Evolutionary conservation across 177 flowering plant genomes (phyloP).

Genomic region (Vitis hybrid): DNA sequence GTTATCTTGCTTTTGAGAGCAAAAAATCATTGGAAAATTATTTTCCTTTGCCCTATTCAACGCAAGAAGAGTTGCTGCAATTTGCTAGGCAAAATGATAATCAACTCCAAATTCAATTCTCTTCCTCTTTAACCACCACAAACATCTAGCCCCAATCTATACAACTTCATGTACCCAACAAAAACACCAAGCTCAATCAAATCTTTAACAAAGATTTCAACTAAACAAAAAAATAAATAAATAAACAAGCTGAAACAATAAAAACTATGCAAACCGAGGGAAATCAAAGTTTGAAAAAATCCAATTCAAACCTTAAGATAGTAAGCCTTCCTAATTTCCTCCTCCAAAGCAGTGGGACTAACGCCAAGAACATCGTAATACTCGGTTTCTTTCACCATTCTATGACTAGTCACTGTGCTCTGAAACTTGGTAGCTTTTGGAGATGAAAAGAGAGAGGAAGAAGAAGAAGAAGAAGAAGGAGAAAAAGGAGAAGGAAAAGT

Average conservation of each 20-base stretch:
- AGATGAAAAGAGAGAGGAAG: neutral
- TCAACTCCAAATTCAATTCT: too few relatives aligned
- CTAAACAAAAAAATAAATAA: neutral
- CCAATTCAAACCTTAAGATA: constrained; percentile 65
- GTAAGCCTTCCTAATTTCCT: constrained; percentile 86
- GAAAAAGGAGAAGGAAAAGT: neutral
- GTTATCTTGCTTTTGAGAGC: too few relatives aligned
- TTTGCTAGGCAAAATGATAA: too few relatives aligned
- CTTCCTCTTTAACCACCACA: too few relatives aligned
- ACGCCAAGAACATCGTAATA: constrained; percentile 87
- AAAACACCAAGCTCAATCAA: too few relatives aligned
- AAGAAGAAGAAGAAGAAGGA: neutral
- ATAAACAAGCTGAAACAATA: neutral
- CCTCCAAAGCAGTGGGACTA: constrained; percentile 69
- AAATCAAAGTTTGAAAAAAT: neutral
- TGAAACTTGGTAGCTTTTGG: neutral
- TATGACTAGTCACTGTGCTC: constrained; percentile 3
- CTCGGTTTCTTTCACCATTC: constrained; percentile 85
- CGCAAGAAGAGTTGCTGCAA: too few relatives aligned
- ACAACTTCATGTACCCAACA: too few relatives aligned
- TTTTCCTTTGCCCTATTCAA: too few relatives aligned
- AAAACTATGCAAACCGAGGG: neutral
- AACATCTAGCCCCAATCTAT: too few relatives aligned
- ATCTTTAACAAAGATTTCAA: too few relatives aligned
- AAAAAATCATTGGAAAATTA: too few relatives aligned